Evolutionary conservation across 2,329 filamentous ascomycete species (phyloP).

Genomic region (Venturia nashicola): DNA sequence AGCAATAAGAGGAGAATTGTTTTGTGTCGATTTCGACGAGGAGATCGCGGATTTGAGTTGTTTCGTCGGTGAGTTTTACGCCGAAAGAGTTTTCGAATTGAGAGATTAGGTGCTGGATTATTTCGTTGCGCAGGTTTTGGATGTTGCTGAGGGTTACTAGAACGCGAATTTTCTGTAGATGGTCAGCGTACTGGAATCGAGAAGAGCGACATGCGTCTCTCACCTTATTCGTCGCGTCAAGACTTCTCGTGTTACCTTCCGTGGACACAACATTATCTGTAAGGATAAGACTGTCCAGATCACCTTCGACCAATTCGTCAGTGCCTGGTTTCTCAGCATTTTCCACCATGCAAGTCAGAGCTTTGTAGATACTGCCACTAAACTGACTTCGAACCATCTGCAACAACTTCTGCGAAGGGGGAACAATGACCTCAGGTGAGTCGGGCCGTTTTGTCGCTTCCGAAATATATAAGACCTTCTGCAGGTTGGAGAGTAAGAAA

Average conservation of each 20-base stretch:
- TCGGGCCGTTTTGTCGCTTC: slow-evolving; percentile 70
- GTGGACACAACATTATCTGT: slow-evolving; percentile 16
- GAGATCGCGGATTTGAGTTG: slow-evolving; percentile 81
- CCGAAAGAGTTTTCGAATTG: slow-evolving; percentile 92
- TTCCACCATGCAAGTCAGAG: slow-evolving; percentile 89
- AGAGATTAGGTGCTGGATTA: slow-evolving; percentile 77
- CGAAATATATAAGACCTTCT: slow-evolving; percentile 88
- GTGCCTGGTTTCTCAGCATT: slow-evolving; percentile 71
- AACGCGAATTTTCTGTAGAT: slow-evolving; percentile 69
- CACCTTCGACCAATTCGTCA: slow-evolving; percentile 40
- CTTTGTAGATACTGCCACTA: slow-evolving; percentile 86
- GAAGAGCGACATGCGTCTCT: background rate
- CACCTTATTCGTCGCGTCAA: slow-evolving; percentile 26
- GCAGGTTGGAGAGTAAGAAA: slow-evolving; percentile 70
- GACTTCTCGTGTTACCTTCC: slow-evolving; percentile 18
- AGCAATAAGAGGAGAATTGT: slow-evolving; percentile 86
- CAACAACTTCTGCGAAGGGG: slow-evolving; percentile 75
- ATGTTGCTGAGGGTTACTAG: slow-evolving; percentile 90
- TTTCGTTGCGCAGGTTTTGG: slow-evolving; percentile 64
- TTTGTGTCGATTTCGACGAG: slow-evolving; percentile 80
- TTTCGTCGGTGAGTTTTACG: slow-evolving; percentile 87
- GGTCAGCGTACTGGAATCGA: background rate
- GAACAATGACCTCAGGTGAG: slow-evolving; percentile 68
- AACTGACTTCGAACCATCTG: slow-evolving; percentile 89
- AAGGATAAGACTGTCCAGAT: slow-evolving; percentile 36